Base-by-base conservation (phyloP, 1,284 basidiomycete genomes). In the Cryptococcus sp. region DNA sequence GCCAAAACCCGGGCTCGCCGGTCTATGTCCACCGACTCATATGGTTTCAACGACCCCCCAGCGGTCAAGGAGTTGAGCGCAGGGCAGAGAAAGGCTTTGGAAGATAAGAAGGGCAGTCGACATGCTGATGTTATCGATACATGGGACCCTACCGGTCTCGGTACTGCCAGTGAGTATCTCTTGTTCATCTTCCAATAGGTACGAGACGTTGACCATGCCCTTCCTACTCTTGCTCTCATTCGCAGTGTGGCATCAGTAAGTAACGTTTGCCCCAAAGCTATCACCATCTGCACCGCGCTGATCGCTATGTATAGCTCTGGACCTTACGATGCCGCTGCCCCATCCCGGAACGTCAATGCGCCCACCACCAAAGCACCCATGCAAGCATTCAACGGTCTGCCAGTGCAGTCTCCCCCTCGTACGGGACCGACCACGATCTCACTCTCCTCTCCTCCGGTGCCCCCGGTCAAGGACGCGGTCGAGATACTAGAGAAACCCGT, bases 91-190 rank as follows among this genome's bases (percentile, higher is more conserved):
- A 72, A 71, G 57, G 70, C 72, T 7, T 46, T 58, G 11, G 69
- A 68, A 46, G 68, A 73, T 53, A 76, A 75, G 63, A 75, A 74
- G 64, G 72, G 67, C 20, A 70, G 69, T 55, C 61, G 71, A 54
- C 77, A 79, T 57, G 76, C 72, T 17, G 78, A 79, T 61, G 72
- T 79, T 15, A 78, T 79, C 40, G 78, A 79, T 67, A 69, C 69
- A 7, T 79, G 77, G 78, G 78, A 79, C 65, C 77, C 76, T 7
- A 76, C 78, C 3, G 78, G 78, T 38, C 55, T 79, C 17, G 78
- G 78, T 5, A 69, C 59, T 59, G 74, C 75, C 5, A 73, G 75
- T 77, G 62, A 72, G 75, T 72, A 1, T 20, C 20, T 13, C 30
- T 8, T 35, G 30, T 8, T 10, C 30, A 35, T 35, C 30, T 35